phyloP scores from a whole-genome alignment of 441 rosid species.

The Populus tomentosa region DNA sequence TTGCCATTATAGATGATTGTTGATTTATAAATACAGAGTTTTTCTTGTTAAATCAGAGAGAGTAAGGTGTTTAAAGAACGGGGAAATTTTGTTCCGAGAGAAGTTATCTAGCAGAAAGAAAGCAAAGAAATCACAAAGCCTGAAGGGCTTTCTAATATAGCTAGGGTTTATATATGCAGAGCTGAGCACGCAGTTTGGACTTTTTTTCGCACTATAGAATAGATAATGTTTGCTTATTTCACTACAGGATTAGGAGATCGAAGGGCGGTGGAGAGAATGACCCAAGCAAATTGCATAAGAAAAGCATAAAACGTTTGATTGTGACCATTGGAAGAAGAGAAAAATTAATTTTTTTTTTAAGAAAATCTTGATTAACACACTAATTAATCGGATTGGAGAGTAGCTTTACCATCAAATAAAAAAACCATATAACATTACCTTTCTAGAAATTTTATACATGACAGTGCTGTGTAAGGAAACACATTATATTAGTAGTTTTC shows the following conservation, averaged over 20 bases:
- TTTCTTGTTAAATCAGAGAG: not conserved
- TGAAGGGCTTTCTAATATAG: not conserved
- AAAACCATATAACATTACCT: too few relatives aligned
- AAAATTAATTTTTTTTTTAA: too few relatives aligned
- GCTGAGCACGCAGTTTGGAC: not conserved
- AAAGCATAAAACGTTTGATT: not conserved
- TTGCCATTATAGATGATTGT: not conserved
- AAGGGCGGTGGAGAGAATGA: not conserved
- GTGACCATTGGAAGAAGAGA: too few relatives aligned
- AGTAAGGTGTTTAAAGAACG: not conserved
- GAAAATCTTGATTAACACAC: too few relatives aligned
- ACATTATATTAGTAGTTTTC: too few relatives aligned
- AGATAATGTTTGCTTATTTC: not conserved
- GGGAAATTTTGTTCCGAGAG: not conserved
- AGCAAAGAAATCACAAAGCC: not conserved
- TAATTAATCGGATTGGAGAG: too few relatives aligned
- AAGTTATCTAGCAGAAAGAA: not conserved
- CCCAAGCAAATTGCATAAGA: not conserved
- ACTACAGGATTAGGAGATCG: not conserved
- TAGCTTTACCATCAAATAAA: too few relatives aligned
- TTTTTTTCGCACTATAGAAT: not conserved
- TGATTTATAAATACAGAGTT: not conserved
- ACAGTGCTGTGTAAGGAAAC: too few relatives aligned
- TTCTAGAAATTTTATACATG: too few relatives aligned
- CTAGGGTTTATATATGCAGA: not conserved